phyloP scores from a whole-genome alignment of 2,329 filamentous ascomycete genomes.

The Aureobasidium sp. region DNA sequence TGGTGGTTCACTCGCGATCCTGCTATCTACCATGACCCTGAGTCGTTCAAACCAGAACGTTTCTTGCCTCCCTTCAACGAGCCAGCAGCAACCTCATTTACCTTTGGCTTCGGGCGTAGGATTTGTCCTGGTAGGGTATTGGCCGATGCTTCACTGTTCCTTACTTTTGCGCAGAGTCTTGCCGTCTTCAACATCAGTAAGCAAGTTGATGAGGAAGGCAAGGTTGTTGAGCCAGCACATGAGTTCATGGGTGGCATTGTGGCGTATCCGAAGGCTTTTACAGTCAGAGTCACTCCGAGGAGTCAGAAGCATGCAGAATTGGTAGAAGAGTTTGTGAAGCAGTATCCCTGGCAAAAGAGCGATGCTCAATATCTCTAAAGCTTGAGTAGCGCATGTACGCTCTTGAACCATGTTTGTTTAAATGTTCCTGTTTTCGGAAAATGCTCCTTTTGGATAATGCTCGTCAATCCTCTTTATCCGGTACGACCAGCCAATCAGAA shows the following conservation, averaged over 20 bases:
- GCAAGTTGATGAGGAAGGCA: conserved; percentile 11
- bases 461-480: too few relatives aligned
- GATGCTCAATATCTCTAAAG: conserved; percentile 1
- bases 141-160: conserved; percentile 36
- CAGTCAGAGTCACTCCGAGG: conserved; percentile 15
- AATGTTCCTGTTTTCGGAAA: too few relatives aligned
- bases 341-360: conserved; percentile 16
- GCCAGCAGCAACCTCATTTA: conserved; percentile 17
- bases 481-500: too few relatives aligned
- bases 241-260: conserved; percentile 18
- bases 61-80: conserved; percentile 30
- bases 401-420: too few relatives aligned
- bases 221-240: conserved; percentile 12
- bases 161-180: conserved; percentile 39
- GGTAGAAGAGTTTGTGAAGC: conserved; percentile 16
- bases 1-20: conserved; percentile 36
- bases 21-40: conserved; percentile 19
- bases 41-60: conserved; percentile 39
- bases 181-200: conserved; percentile 36
- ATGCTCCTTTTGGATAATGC: too few relatives aligned
- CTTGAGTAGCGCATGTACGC: not conserved
- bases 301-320: conserved; percentile 8
- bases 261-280: conserved; percentile 18
- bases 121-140: conserved; percentile 21
- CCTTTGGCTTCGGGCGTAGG: conserved; percentile 21